Conservation (phyloP, 1,139 yeast species). For the Arxiozyma bovina region DNA sequence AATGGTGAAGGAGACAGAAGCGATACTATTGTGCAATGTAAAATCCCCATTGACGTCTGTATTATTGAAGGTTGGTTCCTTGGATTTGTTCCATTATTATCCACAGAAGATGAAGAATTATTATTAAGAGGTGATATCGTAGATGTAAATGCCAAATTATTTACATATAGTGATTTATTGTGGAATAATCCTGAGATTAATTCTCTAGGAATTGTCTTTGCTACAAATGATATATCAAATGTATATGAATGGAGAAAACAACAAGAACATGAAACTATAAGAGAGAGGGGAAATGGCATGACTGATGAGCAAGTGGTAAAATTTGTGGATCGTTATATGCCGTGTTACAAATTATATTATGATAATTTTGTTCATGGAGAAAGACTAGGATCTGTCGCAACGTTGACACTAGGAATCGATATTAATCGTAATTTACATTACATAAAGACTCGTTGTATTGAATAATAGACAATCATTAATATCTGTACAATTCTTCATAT, state of each 20-base stretch:
- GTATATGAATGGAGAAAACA: slow-evolving; percentile 76
- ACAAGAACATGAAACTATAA: slow-evolving; percentile 68
- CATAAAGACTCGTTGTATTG: slow-evolving; percentile 13
- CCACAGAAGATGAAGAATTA: slow-evolving; percentile 20
- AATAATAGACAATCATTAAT: slow-evolving; percentile 5
- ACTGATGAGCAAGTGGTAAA: slow-evolving; percentile 52
- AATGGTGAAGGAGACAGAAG: slow-evolving; percentile 74
- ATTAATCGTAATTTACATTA: slow-evolving; percentile 16
- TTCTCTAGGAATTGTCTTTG: slow-evolving; percentile 53
- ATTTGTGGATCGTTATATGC: slow-evolving; percentile 82
- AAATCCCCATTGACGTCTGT: slow-evolving; percentile 48
- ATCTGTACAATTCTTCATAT: not conserved
- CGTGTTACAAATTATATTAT: slow-evolving; percentile 67
- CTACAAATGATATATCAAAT: slow-evolving; percentile 49
- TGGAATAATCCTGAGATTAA: slow-evolving; percentile 47
- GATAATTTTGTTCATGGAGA: slow-evolving; percentile 33
- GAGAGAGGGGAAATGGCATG: slow-evolving; percentile 63
- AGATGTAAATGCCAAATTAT: slow-evolving; percentile 44
- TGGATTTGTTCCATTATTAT: slow-evolving; percentile 51
- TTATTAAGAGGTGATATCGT: slow-evolving; percentile 25
- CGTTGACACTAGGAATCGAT: slow-evolving; percentile 23
- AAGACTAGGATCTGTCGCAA: slow-evolving; percentile 22
- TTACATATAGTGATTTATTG: slow-evolving; percentile 51
- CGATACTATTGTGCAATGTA: slow-evolving; percentile 27
- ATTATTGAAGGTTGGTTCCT: slow-evolving; percentile 93